Evolutionary conservation across 768 basidiomycete species (phyloP), one percentile per base, ranked within the genome.

Genomic region (Basidioascus undulatus): DNA sequence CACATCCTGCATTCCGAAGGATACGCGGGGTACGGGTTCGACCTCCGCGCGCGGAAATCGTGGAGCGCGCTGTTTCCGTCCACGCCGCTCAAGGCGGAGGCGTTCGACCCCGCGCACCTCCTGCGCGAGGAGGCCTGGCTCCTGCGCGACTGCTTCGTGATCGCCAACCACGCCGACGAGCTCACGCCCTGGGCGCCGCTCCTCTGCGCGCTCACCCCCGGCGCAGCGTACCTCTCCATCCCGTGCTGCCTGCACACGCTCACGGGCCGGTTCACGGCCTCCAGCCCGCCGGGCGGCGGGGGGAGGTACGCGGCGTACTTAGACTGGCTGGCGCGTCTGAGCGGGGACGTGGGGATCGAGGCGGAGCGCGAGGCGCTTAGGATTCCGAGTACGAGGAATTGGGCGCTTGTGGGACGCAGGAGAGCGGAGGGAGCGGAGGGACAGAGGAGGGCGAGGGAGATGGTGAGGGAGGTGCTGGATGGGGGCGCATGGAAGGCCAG

Each of bases 81-180:
- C 0, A 84, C 83, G 0, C 63, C 60, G 5, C 66, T 96, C 0
- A 65, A 68, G 27, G 71, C 83, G 5, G 62, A 70, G 46, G 67
- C 80, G 0, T 68, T 92, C 48, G 68, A 86, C 48, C 82, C 83
- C 0, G n/a, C n/a, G n/a, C n/a, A n/a, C n/a, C n/a, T n/a, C n/a
- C n/a, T n/a, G n/a, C n/a, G 47, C 47, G 6, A 41, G 15, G 55
- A 53, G 2, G 49, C 55, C 30, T 55, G 56, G 55, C 54, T 70
- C 38, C 52, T 51, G 7, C 60, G 62, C 0, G 70, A 65, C 1
- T 58, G 64, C 3, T 96, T 92, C 59, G 59, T 96, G 43, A 77
- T 96, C 37, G 84, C 80, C 8, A 94, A 94, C 59, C 89, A 96
- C 56, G 78, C 87, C 0, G 89, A 96, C 59, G 89, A 96, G 50